Base-by-base conservation (phyloP, 441 rosid genomes). In the Adansonia rubrostipa region DNA sequence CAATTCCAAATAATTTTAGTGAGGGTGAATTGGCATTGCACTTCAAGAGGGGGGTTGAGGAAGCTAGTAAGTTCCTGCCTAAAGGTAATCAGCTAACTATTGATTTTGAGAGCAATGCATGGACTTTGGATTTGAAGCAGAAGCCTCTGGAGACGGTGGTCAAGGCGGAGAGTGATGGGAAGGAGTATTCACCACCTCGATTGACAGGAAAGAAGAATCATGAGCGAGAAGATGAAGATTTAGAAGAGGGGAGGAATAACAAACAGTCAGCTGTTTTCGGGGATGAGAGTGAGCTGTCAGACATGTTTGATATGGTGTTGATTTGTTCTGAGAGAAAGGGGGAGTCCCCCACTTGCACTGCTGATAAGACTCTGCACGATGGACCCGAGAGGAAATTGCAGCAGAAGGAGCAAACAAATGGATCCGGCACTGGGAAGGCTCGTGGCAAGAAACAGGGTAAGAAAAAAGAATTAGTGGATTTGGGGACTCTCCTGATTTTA, bases 31-130 rank as follows among this genome's bases (percentile, higher is more conserved):
- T 89, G 65, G 87, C 83, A 28, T 77, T 86, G 82, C 97, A 92
- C 83, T 93, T 93, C 78, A 86, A 87, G 69, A 92, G 75, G 86
- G 97, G 99, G 1, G 75, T 90, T 42, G 97, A 92, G 81, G 98
- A 95, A 89, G 97, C 99, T 73, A 91, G 82, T 75, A 92, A 86
- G 89, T 93, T 93, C 84, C 93, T 95, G 80, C 98, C 98, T 2
- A 95, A 87, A 78, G 81, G 73, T 48, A 86, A 83, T 72, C 89
- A 83, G 51, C 81, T 93, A 82, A 71, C 83, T 64, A 50, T 85
- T 60, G 85, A 87, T 80, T 81, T 83, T 50, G 88, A 83, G 56
- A 71, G 76, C 8, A 63, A 76, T 64, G 67, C 0, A 1, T 81
- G 56, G 2, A 58, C 77, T 61, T 77, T 81, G 0, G 77, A 81